These are phyloP conservation scores for Monosporascus cannonballus DNA, from an alignment of 2,329 filamentous ascomycete species.

Conservation along the genomic window DNA sequence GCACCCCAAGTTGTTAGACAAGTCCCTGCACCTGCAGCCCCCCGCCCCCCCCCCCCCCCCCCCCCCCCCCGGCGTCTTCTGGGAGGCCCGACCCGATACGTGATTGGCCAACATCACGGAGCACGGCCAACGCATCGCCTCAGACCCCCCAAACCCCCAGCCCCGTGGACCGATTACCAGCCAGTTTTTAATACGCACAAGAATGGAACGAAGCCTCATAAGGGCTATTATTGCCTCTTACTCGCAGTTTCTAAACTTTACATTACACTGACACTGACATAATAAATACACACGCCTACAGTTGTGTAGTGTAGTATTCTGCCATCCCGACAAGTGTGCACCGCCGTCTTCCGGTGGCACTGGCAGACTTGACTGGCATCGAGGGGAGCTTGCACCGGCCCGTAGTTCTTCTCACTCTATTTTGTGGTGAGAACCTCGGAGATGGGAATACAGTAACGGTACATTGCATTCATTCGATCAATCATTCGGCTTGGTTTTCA, in stretches of 20 bases:
- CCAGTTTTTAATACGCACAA: not conserved
- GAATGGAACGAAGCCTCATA: not conserved
- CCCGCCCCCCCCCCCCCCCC: not conserved
- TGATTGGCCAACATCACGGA: constrained; percentile 17
- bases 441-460: too few species aligned
- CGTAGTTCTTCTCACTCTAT: not conserved
- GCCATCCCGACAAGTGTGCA: not conserved
- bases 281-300: too few species aligned
- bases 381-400: not conserved
- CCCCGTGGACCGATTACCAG: not conserved
- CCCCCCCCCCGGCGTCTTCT: not conserved
- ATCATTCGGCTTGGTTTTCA: too few species aligned
- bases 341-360: not conserved
- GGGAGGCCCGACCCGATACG: constrained; percentile 4
- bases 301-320: not conserved
- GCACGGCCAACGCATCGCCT: constrained; percentile 25
- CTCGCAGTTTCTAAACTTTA: not conserved
- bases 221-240: not conserved
- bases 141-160: not conserved
- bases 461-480: too few species aligned
- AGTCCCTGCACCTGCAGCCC: not conserved
- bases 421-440: not conserved
- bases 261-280: not conserved
- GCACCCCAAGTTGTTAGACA: not conserved
- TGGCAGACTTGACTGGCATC: not conserved